A percentile compares a stretch with the other conserved stretches of the same genome.
Conservation (phyloP, 73 alveolate genomes). For the Paramecium sexaurelia region DNA sequence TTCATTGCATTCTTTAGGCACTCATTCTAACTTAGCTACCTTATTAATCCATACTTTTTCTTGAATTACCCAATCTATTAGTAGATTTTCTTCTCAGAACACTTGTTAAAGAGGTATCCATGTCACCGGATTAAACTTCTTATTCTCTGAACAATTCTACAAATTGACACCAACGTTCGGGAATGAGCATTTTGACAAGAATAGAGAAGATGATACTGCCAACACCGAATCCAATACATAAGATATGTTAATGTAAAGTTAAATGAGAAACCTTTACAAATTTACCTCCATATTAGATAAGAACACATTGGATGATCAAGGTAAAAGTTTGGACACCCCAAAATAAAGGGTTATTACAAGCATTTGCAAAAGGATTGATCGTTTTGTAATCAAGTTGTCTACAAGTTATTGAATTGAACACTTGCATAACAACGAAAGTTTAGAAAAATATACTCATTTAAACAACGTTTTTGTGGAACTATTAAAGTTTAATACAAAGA, state of each 20-base stretch:
- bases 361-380: constrained; percentile 86
- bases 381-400: constrained; percentile 85
- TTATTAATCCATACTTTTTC: neutral
- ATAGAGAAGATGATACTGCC: constrained; percentile 50
- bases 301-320: constrained; percentile 75
- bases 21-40: neutral
- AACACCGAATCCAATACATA: constrained; percentile 78
- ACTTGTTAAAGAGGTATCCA: constrained; percentile 64
- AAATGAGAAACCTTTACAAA: constrained; percentile 81
- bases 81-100: constrained; percentile 62
- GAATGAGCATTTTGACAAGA: constrained; percentile 37
- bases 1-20: neutral
- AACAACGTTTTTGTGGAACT: constrained; percentile 9
- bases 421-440: constrained; percentile 92
- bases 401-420: constrained; percentile 89
- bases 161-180: constrained; percentile 39
- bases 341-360: constrained; percentile 81
- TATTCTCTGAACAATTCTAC: constrained; percentile 61
- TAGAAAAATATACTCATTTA: constrained; percentile 86
- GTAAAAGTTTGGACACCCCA: constrained; percentile 75
- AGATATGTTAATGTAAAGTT: constrained; percentile 73
- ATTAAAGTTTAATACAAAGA: neutral
- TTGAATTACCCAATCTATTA: constrained; percentile 52
- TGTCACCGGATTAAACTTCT: constrained; percentile 18
- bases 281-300: constrained; percentile 88